Percentiles rank a stretch among this genome's conserved stretches.
Conservation (phyloP, 352 stramenopile species). For the Phytophthora sp. region DNA sequence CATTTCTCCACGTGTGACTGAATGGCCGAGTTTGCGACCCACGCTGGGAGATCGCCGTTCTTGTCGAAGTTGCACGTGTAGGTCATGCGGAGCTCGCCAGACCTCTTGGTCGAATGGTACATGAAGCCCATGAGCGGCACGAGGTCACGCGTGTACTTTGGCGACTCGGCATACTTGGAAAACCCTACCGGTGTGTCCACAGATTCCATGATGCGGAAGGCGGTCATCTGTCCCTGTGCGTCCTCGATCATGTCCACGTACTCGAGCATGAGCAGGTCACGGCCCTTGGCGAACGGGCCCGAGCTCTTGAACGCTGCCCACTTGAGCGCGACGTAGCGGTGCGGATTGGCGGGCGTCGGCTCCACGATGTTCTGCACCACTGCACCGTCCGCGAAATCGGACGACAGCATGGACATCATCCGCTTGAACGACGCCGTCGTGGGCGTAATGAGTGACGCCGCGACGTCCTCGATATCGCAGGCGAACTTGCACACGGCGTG, state of each 20-base stretch:
- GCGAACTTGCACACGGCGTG: constrained; percentile 85
- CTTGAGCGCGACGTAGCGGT: constrained; percentile 86
- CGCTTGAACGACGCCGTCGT: constrained; percentile 82
- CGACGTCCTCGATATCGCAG: constrained; percentile 82
- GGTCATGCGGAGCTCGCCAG: constrained; percentile 81
- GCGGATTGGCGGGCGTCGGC: constrained; percentile 61
- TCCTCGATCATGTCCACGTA: constrained; percentile 92
- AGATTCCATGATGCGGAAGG: constrained; percentile 87
- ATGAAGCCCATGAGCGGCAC: constrained; percentile 88
- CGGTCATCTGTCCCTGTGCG: constrained; percentile 81
- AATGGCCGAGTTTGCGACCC: constrained; percentile 84
- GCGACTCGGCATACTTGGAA: constrained; percentile 58
- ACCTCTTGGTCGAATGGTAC: constrained; percentile 85
- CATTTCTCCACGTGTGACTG: constrained; percentile 90
- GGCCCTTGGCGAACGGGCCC: constrained; percentile 77
- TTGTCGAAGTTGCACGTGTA: constrained; percentile 91
- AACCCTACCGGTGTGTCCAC: constrained; percentile 68
- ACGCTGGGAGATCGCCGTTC: constrained; percentile 82
- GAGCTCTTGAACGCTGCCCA: constrained; percentile 89
- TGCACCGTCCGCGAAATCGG: constrained; percentile 83
- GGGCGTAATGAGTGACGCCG: constrained; percentile 81
- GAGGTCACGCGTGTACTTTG: constrained; percentile 73
- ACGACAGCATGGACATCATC: constrained; percentile 88
- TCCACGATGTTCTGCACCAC: constrained; percentile 85
- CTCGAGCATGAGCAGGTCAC: constrained; percentile 85